phyloP scores from a whole-genome alignment of 2,329 filamentous ascomycete genomes.

The Dothistroma pini region DNA sequence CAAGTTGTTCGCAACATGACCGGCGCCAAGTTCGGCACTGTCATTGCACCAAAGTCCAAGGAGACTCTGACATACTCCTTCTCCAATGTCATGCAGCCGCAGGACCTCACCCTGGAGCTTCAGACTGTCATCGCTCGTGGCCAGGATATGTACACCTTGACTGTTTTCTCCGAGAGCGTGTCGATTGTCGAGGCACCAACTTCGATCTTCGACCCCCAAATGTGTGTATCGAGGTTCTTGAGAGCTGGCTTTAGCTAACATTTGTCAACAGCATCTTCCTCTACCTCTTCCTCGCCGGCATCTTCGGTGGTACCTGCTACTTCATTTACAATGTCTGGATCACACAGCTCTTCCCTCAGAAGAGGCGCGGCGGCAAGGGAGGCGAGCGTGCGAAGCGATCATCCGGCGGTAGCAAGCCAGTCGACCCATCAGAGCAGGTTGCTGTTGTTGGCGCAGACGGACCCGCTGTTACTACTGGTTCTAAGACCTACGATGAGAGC shows the following conservation, averaged over 20 bases:
- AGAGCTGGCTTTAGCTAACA: conserved; percentile 4
- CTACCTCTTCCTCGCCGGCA: conserved; percentile 80
- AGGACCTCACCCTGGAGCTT: conserved; percentile 77
- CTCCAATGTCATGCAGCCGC: conserved; percentile 85
- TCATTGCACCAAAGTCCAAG: conserved; percentile 71
- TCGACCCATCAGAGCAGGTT: conserved; percentile 56
- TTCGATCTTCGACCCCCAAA: conserved; percentile 90
- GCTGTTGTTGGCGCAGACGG: conserved; percentile 67
- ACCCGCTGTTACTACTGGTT: conserved; percentile 63
- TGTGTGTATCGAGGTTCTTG: conserved; percentile 58
- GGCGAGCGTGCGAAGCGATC: conserved; percentile 63
- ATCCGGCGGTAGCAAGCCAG: conserved; percentile 63
- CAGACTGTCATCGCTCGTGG: conserved; percentile 67
- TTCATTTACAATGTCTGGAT: conserved; percentile 99
- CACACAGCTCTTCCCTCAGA: conserved; percentile 90
- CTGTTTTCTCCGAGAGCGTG: conserved; percentile 77
- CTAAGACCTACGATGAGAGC: conserved; percentile 80
- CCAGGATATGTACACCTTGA: conserved; percentile 70
- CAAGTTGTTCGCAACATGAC: conserved; percentile 80
- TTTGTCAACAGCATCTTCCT: conserved; percentile 75
- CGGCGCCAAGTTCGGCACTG: conserved; percentile 66
- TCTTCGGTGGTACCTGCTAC: conserved; percentile 78
- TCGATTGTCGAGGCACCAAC: conserved; percentile 85
- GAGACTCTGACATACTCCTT: conserved; percentile 79
- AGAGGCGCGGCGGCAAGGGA: conserved; percentile 56